Evolutionary conservation across 305 asterid genomes (phyloP).

Genomic region (Nicotiana rustica): DNA sequence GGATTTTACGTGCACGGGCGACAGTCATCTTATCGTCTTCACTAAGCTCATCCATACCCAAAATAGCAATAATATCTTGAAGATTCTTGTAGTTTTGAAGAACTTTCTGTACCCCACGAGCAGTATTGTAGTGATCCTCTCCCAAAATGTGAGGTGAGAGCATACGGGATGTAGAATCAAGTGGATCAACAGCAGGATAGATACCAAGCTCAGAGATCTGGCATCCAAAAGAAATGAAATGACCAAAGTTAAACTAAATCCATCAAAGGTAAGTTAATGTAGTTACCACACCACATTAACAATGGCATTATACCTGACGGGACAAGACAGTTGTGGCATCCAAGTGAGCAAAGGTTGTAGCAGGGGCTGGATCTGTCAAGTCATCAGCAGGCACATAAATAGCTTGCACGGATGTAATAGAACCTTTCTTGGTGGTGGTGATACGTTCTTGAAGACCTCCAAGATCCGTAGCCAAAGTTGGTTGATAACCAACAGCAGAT

Average conservation of each 20-base stretch:
- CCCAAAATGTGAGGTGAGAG: constrained; percentile 98
- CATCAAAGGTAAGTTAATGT: constrained; percentile 30
- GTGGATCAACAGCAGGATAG: constrained; percentile 98
- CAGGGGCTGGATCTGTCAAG: constrained; percentile 99
- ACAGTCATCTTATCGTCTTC: constrained; percentile 97
- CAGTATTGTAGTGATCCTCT: constrained; percentile 91
- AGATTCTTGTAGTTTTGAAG: constrained; percentile 96
- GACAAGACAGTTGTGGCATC: constrained; percentile 98
- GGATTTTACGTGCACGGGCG: constrained; percentile 95
- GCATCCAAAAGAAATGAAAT: constrained; percentile 27
- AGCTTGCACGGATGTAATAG: constrained; percentile 96
- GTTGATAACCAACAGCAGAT: constrained; percentile 99
- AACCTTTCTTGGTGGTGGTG: constrained; percentile 93
- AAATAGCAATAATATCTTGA: constrained; percentile 97
- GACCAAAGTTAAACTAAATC: neutral
- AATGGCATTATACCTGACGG: constrained; percentile 59
- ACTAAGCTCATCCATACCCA: constrained; percentile 99
- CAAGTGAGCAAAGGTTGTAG: constrained; percentile 98
- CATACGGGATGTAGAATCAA: constrained; percentile 97
- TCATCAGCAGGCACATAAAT: constrained; percentile 99
- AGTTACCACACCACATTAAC: constrained; percentile 3
- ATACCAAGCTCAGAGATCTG: constrained; percentile 99
- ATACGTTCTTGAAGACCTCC: constrained; percentile 99
- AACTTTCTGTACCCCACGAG: constrained; percentile 98
- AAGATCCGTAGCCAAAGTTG: constrained; percentile 98